phyloP scores from a whole-genome alignment of 805 yeast species.

The Candida peoriensis region DNA sequence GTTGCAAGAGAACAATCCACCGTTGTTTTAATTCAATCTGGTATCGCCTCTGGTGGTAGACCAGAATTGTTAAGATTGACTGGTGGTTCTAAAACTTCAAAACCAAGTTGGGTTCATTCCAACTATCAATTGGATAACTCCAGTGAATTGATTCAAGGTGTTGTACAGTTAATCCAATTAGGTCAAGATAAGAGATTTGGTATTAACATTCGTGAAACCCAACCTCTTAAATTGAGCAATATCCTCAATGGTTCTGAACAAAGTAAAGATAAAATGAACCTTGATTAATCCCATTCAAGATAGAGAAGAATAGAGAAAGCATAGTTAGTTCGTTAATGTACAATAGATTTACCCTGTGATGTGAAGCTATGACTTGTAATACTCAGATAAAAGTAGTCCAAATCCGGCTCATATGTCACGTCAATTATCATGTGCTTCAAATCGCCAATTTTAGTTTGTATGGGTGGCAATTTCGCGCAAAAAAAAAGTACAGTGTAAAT shows the following conservation, averaged over 20 bases:
- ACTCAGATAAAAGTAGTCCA: too few species aligned
- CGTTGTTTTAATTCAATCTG: conserved; percentile 50
- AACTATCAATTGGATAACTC: conserved; percentile 54
- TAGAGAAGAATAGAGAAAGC: too few species aligned
- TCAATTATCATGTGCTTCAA: too few species aligned
- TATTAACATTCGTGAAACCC: conserved; percentile 56
- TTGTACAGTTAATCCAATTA: conserved; percentile 51
- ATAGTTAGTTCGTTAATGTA: too few species aligned
- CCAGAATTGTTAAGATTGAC: conserved; percentile 70
- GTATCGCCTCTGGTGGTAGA: conserved; percentile 32
- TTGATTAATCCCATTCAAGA: too few species aligned
- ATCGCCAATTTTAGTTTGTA: too few species aligned
- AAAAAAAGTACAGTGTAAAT: too few species aligned
- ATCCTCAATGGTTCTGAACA: conserved; percentile 7
- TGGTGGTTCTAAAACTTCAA: conserved; percentile 66
- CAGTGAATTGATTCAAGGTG: conserved; percentile 35
- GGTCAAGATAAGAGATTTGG: conserved; percentile 69
- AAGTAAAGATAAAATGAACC: conserved; percentile 11
- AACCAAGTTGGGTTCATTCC: conserved; percentile 89
- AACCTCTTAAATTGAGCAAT: conserved; percentile 39
- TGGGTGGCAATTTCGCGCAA: too few species aligned
- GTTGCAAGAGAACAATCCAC: conserved; percentile 81
- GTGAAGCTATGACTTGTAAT: too few species aligned
- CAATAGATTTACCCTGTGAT: too few species aligned
- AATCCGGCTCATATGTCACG: too few species aligned